Evolutionary conservation across 2,329 filamentous ascomycete species (phyloP), one percentile per base, ranked within the genome.

Genomic region (Botryosphaeria dothidea): DNA sequence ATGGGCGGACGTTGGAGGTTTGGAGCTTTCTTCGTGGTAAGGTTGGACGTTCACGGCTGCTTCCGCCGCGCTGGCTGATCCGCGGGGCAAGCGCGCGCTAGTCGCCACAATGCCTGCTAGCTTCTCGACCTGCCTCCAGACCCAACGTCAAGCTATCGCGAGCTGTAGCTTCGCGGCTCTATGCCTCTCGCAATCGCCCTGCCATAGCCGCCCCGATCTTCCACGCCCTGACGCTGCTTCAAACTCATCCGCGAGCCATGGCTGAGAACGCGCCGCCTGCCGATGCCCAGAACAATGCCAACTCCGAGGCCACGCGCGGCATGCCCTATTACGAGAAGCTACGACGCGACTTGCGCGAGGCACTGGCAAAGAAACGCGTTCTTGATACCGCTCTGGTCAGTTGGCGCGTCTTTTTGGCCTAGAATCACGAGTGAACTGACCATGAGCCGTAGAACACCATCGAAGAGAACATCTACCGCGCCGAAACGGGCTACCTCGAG

Each of bases 401-500:
- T 77, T 56, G 15, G 21, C 41, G 19, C 56, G 34, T 25, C 36
- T 8, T 34, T 5, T n/a, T 8, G 7, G 46, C 46, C 13, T 29
- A 6, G 49, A 11, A 27, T 27, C n/a, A 34, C 46, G 23, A 11
- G 6, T 29, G 29, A 9, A 11, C n/a, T 58, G 54, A 60, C 46
- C 31, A 25, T 41, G 9, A 15, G 21, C 27, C 13, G 19, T 19
- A 66, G 64, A 62, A 34, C 62, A 68, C 89, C 70, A 78, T 89
- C 66, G 95, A 99, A 81, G 92, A 96, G 57, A 85, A 86, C 69
- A 98, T 99, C 71, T 88, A 86, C 74, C 88, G 90, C 68, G 90
- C 92, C 73, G 95, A 99, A 78, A 88, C 89, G 65, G 85, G 89
- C 19, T 99, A 99, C 77, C 88, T 99, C 60, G 94, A 98, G 77